A percentile compares a stretch with the other conserved stretches of the same genome.
Conservation (phyloP, 2,329 filamentous ascomycete genomes). For the Trichoderma atrobrunneum region DNA sequence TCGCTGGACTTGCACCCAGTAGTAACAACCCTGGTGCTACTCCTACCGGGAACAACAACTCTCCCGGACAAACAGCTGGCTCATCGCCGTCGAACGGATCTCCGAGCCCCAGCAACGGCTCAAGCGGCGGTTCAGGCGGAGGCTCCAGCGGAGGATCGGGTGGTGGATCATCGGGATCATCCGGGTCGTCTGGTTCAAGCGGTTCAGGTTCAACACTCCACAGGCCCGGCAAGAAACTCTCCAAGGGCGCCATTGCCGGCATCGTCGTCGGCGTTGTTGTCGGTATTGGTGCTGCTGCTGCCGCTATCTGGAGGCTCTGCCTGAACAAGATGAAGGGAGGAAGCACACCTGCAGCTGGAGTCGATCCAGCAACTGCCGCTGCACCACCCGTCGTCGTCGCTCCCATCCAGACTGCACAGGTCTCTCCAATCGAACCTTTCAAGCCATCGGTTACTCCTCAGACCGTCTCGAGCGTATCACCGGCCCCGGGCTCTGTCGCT, state of each 20-base stretch:
- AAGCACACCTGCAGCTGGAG: background rate
- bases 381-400: background rate
- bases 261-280: background rate
- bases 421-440: background rate
- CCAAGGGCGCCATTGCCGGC: slow-evolving; percentile 3
- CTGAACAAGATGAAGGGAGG: background rate
- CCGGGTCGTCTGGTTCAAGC: background rate
- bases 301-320: background rate
- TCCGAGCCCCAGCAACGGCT: background rate
- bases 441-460: background rate
- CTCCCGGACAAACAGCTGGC: background rate
- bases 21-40: background rate
- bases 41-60: background rate
- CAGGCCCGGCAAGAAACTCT: background rate
- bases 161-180: background rate
- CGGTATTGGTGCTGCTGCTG: background rate
- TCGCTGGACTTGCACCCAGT: background rate
- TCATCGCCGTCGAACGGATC: background rate
- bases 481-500: background rate
- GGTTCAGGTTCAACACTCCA: background rate
- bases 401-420: background rate
- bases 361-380: background rate
- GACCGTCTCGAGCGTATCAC: background rate
- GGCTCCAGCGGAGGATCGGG: background rate
- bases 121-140: background rate